These are phyloP conservation scores for Hymenoscyphus fraxineus DNA, from an alignment of 2,329 filamentous ascomycete species.

Conservation along the genomic window DNA sequence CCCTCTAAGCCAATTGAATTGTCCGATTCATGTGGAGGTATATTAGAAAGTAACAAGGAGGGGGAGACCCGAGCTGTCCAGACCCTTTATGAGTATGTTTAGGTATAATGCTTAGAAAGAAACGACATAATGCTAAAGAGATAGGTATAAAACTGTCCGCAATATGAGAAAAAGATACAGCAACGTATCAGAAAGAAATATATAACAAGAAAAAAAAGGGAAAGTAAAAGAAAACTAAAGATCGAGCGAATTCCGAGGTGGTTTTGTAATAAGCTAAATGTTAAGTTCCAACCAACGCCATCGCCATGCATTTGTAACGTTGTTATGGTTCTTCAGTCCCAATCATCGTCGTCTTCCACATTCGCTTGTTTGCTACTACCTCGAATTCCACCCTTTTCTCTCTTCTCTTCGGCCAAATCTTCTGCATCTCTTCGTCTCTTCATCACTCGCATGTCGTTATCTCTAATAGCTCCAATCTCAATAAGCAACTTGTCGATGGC, in stretches of 20 bases:
- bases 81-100: too few species aligned
- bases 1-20: too few species aligned
- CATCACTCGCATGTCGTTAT: conserved; percentile 70
- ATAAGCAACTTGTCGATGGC: conserved; percentile 80
- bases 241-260: neutral
- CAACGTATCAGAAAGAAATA: too few species aligned
- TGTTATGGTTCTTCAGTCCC: conserved; percentile 44
- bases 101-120: too few species aligned
- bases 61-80: too few species aligned
- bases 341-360: conserved; percentile 44
- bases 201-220: neutral
- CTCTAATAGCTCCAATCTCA: conserved; percentile 73
- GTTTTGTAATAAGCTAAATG: neutral
- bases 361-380: conserved; percentile 24
- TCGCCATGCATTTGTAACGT: neutral
- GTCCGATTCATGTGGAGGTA: too few species aligned
- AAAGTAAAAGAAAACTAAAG: neutral
- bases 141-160: too few species aligned
- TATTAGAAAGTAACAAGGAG: too few species aligned
- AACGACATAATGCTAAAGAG: too few species aligned
- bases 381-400: conserved; percentile 31
- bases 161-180: too few species aligned
- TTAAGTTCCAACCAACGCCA: neutral
- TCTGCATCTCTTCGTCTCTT: conserved; percentile 33
- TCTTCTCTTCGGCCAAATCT: conserved; percentile 32